Base-by-base conservation (phyloP, 129 eudicot genomes). In the Scalesia atractyloides region DNA sequence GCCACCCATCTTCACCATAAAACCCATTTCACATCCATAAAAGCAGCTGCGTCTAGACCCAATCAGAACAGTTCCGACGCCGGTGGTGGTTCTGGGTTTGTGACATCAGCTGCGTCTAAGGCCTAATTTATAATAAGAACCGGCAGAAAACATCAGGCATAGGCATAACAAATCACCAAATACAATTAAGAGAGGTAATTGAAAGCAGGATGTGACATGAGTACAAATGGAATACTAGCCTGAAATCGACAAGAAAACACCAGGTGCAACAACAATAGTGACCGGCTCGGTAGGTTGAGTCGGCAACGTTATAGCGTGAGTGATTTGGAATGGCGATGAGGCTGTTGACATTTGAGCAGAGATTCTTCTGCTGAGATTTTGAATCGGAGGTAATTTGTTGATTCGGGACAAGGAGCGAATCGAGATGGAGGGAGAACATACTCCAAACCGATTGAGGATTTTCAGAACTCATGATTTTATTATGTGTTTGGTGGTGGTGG, bases 171-270 rank as follows among this genome's bases (percentile, higher is more conserved):
- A 26, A 26, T 26, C 33, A 26, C 33, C 33, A 10, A 39, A 37
- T 16, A 19, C 19, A 41, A 47, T 17, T 5, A 54, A 46, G 17
- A 33, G 15, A 26, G 37, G 73, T 26, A 6, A 43, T 43, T 7
- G 16, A 50, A 30, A 20, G 10, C 24, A 60, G 30, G 24, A 43
- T 41, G 51, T 11, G 5, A 17, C 76, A 46, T 2, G 54, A 12
- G 11, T 14, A 66, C n/a, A 20, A 36, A 30, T n/a, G 65, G 50
- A 39, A 14, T 14, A 51, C 74, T 76, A 59, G 57, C 98, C 92
- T 90, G 92, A 95, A 90, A 14, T 95, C 94, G 37, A 87, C 50
- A 24, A 80, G 60, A 97, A 82, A 60, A 90, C 68, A 39, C 99
- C 99, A 49, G 96, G 84, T 17, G 91, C 96, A 41, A 97, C 98